Base-by-base conservation (phyloP, 2,329 filamentous ascomycete genomes). In the Mycosphaerelloides madeirae region DNA sequence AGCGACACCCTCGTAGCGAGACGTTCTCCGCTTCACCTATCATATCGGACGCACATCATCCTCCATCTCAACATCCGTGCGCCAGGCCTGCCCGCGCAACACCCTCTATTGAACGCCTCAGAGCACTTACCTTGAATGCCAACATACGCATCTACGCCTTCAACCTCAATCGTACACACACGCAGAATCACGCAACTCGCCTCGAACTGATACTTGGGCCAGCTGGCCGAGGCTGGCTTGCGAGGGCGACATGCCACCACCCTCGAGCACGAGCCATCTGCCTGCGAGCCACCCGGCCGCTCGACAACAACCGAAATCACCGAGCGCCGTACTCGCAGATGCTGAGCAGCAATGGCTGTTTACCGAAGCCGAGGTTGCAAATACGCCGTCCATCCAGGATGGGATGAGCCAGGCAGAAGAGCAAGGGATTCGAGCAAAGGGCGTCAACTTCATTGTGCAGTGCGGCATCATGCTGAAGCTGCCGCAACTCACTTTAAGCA, bases 371-470 rank as follows among this genome's bases (percentile, higher is more conserved):
- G 93, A 98, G 68, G 77, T 95, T 19, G 71, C 80, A 41, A 86
- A 84, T 61, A 85, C 88, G 6, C 93, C 93, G 1, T 93, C 87
- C 41, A 83, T 94, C 47, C 68, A 89, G 12, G 87, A 95, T 55
- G 91, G 91, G 16, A 79, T 97, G 63, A 66, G 80, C 7, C 76
- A 82, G 3, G 79, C 82, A 22, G 83, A 93, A 62, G 93, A 97
- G 70, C 78, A 87, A 50, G 77, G 85, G 53, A 77, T 86, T 46
- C 81, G 93, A 44, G 84, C 86, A 49, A 97, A 97, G 66, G 91
- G 93, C 36, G 84, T 96, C 62, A 95, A 95, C 66, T 98, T 98
- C 69, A 95, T 98, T 59, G 84, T 88, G 52, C 90, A 96, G 66
- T 88, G 91, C 34, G 93, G 91, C 53, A 87, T 95, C 55, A 82